phyloP scores from a whole-genome alignment of 2,329 filamentous ascomycete genomes.

The Diaporthe aspalathi region DNA sequence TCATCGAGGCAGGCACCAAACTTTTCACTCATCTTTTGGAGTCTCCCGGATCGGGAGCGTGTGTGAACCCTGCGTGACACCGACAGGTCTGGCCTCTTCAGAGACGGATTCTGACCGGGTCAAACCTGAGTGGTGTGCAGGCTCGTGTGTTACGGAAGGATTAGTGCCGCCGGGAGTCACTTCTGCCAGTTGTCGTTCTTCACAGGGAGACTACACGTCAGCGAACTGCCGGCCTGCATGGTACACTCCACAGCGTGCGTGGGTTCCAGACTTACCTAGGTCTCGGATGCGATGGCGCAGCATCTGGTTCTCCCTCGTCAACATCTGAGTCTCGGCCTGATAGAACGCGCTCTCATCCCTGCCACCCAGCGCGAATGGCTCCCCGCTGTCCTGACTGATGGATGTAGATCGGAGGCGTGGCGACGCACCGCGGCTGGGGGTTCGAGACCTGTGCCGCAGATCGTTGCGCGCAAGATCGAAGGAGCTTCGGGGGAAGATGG shows the following conservation, averaged over 20 bases:
- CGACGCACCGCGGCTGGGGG: constrained; percentile 68
- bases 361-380: constrained; percentile 69
- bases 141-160: constrained; percentile 56
- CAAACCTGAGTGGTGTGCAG: constrained; percentile 61
- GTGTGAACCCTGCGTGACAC: background rate
- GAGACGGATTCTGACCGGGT: constrained; percentile 58
- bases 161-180: constrained; percentile 45
- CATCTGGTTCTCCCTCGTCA: constrained; percentile 86
- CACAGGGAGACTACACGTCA: constrained; percentile 38
- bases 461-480: constrained; percentile 69
- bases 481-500: constrained; percentile 64
- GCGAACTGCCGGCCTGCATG: constrained; percentile 13
- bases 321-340: constrained; percentile 82
- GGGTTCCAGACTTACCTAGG: constrained; percentile 63
- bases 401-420: constrained; percentile 68
- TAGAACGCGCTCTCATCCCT: constrained; percentile 83
- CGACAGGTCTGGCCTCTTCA: constrained; percentile 48
- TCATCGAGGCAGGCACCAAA: background rate
- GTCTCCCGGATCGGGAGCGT: constrained; percentile 28
- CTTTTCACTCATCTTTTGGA: constrained; percentile 32
- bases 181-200: constrained; percentile 66
- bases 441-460: constrained; percentile 67
- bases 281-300: constrained; percentile 79
- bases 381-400: constrained; percentile 68
- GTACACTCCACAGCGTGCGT: background rate